Evolutionary conservation across 2,329 filamentous ascomycete genomes (phyloP), one percentile per base, ranked within the genome.

Genomic region (Corinectria fuckeliana): DNA sequence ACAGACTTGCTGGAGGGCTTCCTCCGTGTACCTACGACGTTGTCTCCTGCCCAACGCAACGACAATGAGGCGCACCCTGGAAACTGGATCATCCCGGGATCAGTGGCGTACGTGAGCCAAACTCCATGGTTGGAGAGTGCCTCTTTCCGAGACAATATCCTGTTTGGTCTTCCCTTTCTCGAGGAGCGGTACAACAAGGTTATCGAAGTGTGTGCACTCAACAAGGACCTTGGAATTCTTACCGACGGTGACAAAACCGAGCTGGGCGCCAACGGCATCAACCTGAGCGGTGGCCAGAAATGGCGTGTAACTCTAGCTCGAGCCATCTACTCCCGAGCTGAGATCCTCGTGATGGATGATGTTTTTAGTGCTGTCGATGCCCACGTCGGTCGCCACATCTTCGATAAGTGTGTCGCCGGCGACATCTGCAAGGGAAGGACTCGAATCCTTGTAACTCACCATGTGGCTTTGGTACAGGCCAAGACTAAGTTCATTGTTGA

Each of bases 121-220:
- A 92, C 90, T 7, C 91, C 91, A 0, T 95, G 91, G 91, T 91
- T 95, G 48, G 91, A 94, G 70, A 94, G 93, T 67, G 90, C 89
- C 1, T 90, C 87, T 5, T 88, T 96, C 61, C 87, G 84, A 56
- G 88, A 92, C 42, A 96, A 95, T 66, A 90, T 95, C 50, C 74
- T 92, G 0, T 95, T 94, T 62, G 91, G 91, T 0, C 78, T 93
- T 2, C 91, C 91, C 0, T 84, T 83, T 26, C 85, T 92, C 54
- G 78, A 87, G 57, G 78, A 82, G n/a, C 85, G 92, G 36, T 95
- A 94, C 71, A 77, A 81, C 1, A 85, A 88, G 66, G 91, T 92
- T 0, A 74, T 93, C 7, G 82, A 86, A 32, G 90, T 88, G 2
- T 95, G 91, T 61, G 91, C 91, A 0, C 72, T 96, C 41, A 83